Base-by-base conservation (phyloP, 805 yeast species). In the Candida namnaoensis region DNA sequence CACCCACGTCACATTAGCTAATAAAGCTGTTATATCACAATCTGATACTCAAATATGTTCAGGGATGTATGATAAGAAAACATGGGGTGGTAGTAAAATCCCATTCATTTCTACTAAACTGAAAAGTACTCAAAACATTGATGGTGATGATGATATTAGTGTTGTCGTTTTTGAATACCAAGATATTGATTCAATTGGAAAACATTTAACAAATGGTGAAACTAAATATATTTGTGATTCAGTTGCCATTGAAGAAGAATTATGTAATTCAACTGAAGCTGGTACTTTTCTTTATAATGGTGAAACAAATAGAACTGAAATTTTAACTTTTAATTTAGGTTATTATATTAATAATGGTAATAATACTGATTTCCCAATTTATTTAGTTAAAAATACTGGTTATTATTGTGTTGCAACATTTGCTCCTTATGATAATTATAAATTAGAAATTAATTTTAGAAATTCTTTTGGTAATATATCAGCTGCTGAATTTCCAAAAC, bases 391-490 rank as follows among this genome's bases (percentile, higher is more conserved):
- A 43, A 70, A 72, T 44, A 88, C 98, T 1, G 98, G 98, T 7
- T 93, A 83, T 61, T 93, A 90, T 64, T 93, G 99, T 68, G 83
- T 91, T 35, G 80, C 88, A 2, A 82, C 95, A 0, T 78, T 69
- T 48, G 64, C 74, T 24, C 50, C 60, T 14, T 53, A 58, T 11
- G 57, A 57, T 38, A 48, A 54, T 14, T 93, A 81, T 61, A 60
- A 70, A 39, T 84, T 91, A 13, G 61, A 65, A n/a, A 82, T 83
- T 36, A 82, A 81, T 52, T 93, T 87, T 64, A 93, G 88, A 66
- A 93, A 90, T 64, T 85, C 98, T 5, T 93, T 76, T 61, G 99
- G 99, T 43, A 76, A 86, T 45, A 68, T 93, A 43, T 77, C 95
- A 30, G 99, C 95, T 5, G 70, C 90, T 32, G 95, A 93, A 59